A percentile compares a stretch with the other conserved stretches of the same genome.
Conservation (phyloP, 176 grass and related monocot genomes). For the Eleusine coracana region DNA sequence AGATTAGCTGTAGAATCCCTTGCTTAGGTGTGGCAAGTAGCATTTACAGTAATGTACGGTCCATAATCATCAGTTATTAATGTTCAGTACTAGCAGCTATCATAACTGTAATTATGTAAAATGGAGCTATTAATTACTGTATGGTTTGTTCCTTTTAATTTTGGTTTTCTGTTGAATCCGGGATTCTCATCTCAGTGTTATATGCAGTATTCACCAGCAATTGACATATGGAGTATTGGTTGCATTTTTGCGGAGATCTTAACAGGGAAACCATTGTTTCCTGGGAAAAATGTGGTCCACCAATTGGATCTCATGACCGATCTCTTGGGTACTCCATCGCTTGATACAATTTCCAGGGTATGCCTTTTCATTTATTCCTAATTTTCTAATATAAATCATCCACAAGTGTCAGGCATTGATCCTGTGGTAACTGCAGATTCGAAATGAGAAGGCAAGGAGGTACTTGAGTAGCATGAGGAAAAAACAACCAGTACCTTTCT, state of each 20-base stretch:
- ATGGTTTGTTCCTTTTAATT: neutral
- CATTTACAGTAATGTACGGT: slow-evolving; percentile 19
- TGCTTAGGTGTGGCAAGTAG: slow-evolving; percentile 20
- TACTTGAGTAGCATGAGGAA: slow-evolving; percentile 89
- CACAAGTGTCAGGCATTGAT: slow-evolving; percentile 31
- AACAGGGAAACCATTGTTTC: slow-evolving; percentile 96
- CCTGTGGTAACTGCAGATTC: slow-evolving; percentile 60
- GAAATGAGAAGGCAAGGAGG: slow-evolving; percentile 96
- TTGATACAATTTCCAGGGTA: slow-evolving; percentile 87
- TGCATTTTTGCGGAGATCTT: slow-evolving; percentile 98
- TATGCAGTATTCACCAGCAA: slow-evolving; percentile 96
- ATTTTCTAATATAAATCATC: slow-evolving; percentile 31
- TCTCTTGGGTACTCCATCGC: slow-evolving; percentile 88
- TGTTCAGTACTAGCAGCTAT: slow-evolving; percentile 26
- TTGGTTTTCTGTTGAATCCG: slow-evolving; percentile 7
- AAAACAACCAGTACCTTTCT: slow-evolving; percentile 76
- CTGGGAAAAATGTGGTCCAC: slow-evolving; percentile 99
- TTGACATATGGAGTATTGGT: slow-evolving; percentile 99
- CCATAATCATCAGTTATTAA: slow-evolving; percentile 40
- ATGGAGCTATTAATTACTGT: slow-evolving; percentile 35
- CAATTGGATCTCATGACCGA: slow-evolving; percentile 99
- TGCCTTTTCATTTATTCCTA: slow-evolving; percentile 30
- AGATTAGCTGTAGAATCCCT: slow-evolving; percentile 13
- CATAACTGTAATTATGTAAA: slow-evolving; percentile 16
- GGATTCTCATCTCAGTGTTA: slow-evolving; percentile 42